Base-by-base conservation (phyloP, 2,329 filamentous ascomycete genomes). In the Trichoderma sp. region DNA sequence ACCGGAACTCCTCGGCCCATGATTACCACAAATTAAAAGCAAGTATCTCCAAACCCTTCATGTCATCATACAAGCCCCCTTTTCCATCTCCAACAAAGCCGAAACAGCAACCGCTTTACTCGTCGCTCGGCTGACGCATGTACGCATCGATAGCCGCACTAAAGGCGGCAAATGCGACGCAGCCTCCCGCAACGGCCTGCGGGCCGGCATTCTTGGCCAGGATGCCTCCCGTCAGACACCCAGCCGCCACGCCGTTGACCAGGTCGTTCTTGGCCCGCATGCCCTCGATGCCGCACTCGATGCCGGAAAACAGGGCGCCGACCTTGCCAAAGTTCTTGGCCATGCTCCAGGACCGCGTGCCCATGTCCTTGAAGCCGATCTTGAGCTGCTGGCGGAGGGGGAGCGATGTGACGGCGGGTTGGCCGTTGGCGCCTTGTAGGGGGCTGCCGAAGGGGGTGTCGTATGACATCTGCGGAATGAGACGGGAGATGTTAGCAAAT, bases 271-370 rank as follows among this genome's bases (percentile, higher is more conserved):
- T 97, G 25, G 94, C 95, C 34, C 95, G 87, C 74, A 92, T 86
- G 0, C 94, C 94, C 80, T 99, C 95, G 76, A 99, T 93, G 71
- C 92, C 93, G 82, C 95, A 99, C 81, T 99, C 95, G 64, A 95
- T 97, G 48, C 94, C 94, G 17, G 89, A 87, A 82, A 96, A 99
- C 22, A 98, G 86, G 2, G 92, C 91, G 74, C 95, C 95, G 59
- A 99, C 93, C 73, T 94, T 91, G 70, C 92, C 94, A 77, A 99
- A 99, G 83, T 96, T 98, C 82, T 94, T 95, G 65, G 94, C 95
- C 57, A 90, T 92, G 70, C 89, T 90, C 80, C 86, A 92, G 5
- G 92, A 94, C 13, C 92, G 89, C 71, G 85, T 80, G 72, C 95
- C 95, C 94, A 99, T 98, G 79, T 99, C 95, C 79, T 92, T 93